Evolutionary conservation across 2,329 filamentous ascomycete species (phyloP), one percentile per base, ranked within the genome.

Genomic region (Immersiporthe knoxdaviesiana): DNA sequence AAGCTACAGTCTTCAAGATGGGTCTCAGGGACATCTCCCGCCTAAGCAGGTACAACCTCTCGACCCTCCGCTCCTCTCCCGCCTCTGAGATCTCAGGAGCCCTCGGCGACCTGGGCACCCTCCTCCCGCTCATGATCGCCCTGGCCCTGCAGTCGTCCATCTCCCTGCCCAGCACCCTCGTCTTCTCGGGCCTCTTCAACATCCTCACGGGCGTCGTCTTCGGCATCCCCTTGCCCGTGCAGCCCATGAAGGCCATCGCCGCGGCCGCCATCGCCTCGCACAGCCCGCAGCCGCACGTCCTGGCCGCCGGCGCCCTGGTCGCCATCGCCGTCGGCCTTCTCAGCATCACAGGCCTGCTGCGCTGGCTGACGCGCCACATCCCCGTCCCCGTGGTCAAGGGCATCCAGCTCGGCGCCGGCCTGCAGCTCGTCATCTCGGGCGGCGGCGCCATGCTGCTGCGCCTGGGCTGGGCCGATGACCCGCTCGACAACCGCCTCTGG

Each of bases 331-430:
- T 97, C 11, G 84, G 95, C 11, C 8, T 97, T 0, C 89, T 97
- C 77, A 94, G 91, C 75, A 77, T 90, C 5, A 97, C 93, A 0
- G 93, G 95, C 0, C 80, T 96, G n/a, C 83, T 97, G 41, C 85
- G 85, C 68, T 91, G 89, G 85, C 89, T 93, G 65, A 90, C 92
- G 11, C 81, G 84, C n/a, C 84, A 90, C 18, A 91, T 97, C 11
- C 95, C 95, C 0, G 88, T 94, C 18, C 92, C 94, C 0, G 91
- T 98, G 0, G 90, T 98, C 66, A 97, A 97, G 77, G 95, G 95
- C 39, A 97, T 98, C 73, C 96, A 98, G 80, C 88, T 97, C 62
- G 95, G 95, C 50, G 95, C 95, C 5, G 95, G 95, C 1, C 83
- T 98, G 62, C 93, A 91, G 21, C 85, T 98, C 21, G 87, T 94